These are phyloP conservation scores for Salix exigua DNA, from an alignment of 345 rosid genomes.

Conservation along the genomic window DNA sequence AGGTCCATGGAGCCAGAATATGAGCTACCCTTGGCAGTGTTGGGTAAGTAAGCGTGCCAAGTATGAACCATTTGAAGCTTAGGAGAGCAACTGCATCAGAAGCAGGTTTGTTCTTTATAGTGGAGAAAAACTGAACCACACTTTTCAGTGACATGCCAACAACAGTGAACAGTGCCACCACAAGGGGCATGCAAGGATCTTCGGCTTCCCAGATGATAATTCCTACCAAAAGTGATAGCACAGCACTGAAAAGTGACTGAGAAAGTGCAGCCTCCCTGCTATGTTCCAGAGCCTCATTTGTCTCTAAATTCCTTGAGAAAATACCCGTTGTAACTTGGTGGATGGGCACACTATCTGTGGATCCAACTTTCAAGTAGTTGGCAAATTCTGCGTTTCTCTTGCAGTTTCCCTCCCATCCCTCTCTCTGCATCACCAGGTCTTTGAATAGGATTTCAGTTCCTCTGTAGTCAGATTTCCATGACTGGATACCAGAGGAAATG, in stretches of 20 bases:
- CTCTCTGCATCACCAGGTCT: conserved; percentile 18
- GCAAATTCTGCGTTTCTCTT: conserved; percentile 20
- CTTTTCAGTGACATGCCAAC: conserved; percentile 71
- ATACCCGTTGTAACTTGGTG: conserved; percentile 22
- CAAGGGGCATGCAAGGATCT: conserved; percentile 73
- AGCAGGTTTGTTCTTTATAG: conserved; percentile 57
- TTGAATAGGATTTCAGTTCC: conserved; percentile 14
- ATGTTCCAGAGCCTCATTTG: conserved; percentile 20
- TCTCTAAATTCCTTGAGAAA: conserved; percentile 23
- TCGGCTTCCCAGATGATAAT: conserved; percentile 55
- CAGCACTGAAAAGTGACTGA: conserved; percentile 57
- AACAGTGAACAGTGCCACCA: conserved; percentile 66
- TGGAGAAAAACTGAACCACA: conserved; percentile 63
- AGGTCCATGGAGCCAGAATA: conserved; percentile 37
- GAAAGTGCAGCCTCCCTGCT: conserved; percentile 49
- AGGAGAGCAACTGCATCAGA: conserved; percentile 73
- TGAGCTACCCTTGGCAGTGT: conserved; percentile 52
- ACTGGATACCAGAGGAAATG: conserved; percentile 9
- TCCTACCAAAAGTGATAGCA: conserved; percentile 60
- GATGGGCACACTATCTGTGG: conserved; percentile 24
- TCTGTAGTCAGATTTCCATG: conserved; percentile 21
- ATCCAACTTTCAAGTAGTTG: conserved; percentile 8
- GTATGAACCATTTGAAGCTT: conserved; percentile 80
- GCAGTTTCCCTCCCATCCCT: conserved; percentile 16
- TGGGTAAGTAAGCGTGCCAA: conserved; percentile 71